Evolutionary conservation across 1,284 basidiomycete species (phyloP).

Genomic region (Flammula alnicola): DNA sequence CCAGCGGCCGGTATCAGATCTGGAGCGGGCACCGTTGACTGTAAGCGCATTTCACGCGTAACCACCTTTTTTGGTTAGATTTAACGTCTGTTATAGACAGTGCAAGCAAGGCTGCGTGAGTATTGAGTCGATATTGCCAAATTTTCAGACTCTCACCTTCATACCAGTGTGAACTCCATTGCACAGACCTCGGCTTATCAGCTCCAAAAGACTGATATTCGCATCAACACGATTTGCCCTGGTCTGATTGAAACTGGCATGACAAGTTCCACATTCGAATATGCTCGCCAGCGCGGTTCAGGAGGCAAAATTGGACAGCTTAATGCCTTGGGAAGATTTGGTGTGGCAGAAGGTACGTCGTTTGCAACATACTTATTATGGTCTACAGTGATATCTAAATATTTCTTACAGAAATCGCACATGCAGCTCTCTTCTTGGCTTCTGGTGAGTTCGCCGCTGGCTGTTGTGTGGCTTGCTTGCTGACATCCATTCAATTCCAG

Average conservation of each 20-base stretch:
- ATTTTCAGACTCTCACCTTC: background rate
- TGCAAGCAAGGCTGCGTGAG: conserved; percentile 89
- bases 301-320: conserved; percentile 82
- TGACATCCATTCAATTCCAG: conserved; percentile 41
- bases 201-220: conserved; percentile 81
- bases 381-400: no score
- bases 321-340: conserved; percentile 84
- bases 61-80: background rate
- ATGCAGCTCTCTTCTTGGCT: conserved; percentile 84
- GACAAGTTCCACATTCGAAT: conserved; percentile 77
- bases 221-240: conserved; percentile 91
- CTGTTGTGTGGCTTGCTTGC: conserved; percentile 10
- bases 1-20: conserved; percentile 85
- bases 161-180: conserved; percentile 78
- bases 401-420: conserved; percentile 72
- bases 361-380: background rate
- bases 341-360: conserved; percentile 70
- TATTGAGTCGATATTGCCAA: conserved; percentile 15
- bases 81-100: conserved; percentile 58
- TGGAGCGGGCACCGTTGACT: conserved; percentile 86
- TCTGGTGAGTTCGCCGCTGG: conserved; percentile 61
- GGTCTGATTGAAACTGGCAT: conserved; percentile 92
- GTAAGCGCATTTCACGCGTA: conserved; percentile 48
- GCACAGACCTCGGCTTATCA: conserved; percentile 84
- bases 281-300: conserved; percentile 76